phyloP scores from a whole-genome alignment of 2,329 filamentous ascomycete genomes.

The Nigrospora sphaerica region DNA sequence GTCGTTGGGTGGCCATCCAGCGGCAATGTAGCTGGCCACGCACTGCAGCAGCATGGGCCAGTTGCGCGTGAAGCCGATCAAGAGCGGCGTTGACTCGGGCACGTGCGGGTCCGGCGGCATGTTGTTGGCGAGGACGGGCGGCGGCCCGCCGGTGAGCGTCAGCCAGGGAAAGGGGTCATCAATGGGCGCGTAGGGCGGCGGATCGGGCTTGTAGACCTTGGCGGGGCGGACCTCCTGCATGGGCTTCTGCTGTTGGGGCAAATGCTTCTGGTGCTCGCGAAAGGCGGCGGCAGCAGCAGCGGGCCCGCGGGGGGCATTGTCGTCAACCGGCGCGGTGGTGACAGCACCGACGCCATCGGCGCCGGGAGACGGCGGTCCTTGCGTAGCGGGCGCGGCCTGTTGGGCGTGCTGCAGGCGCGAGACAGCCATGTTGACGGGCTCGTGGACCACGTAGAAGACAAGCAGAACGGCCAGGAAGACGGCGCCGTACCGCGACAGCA shows the following conservation, averaged over 20 bases:
- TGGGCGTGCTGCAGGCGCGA: conserved; percentile 2
- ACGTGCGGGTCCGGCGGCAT: conserved; percentile 24
- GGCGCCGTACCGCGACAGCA: conserved; percentile 20
- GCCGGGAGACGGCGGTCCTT: neutral
- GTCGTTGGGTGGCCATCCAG: conserved; percentile 45
- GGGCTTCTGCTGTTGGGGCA: neutral
- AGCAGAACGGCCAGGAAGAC: conserved; percentile 21
- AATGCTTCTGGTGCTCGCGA: neutral
- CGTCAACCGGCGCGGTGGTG: neutral
- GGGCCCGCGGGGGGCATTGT: neutral
- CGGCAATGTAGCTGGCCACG: conserved; percentile 44
- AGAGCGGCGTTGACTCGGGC: conserved; percentile 27
- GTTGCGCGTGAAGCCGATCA: conserved; percentile 48
- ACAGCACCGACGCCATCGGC: neutral
- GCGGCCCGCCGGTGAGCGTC: conserved; percentile 16
- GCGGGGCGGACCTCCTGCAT: conserved; percentile 6
- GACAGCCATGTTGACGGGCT: conserved; percentile 12
- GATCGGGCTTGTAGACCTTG: conserved; percentile 25
- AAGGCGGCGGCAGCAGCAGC: neutral
- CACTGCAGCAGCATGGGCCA: conserved; percentile 45
- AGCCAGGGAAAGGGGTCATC: conserved; percentile 31
- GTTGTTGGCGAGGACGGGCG: conserved; percentile 23
- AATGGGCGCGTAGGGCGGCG: conserved; percentile 18
- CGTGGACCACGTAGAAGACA: conserved; percentile 21
- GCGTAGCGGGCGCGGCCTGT: neutral